Conservation (phyloP, 192 early-diverging fungal species). For the Borealophlyctis nickersoniae region DNA sequence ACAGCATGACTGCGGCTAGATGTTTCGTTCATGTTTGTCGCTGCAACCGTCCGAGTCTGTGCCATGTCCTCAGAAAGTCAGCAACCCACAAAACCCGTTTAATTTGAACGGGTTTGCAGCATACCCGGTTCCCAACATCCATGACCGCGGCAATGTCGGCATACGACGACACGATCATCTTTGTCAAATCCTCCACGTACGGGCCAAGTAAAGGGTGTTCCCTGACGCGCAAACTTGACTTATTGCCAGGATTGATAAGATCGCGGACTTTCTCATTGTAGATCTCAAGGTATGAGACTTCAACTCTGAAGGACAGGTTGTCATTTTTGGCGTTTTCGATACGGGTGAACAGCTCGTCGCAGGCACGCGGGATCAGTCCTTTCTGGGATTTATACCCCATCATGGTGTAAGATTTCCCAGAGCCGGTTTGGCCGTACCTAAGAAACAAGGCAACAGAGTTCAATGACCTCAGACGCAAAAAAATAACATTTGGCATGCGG, state of each 20-base stretch:
- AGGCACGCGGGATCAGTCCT: conserved; percentile 86
- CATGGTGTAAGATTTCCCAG: conserved; percentile 70
- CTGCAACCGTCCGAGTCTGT: conserved; percentile 84
- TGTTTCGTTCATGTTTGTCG: conserved; percentile 93
- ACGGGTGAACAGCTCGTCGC: conserved; percentile 71
- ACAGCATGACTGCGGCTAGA: conserved; percentile 66
- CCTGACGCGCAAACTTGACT: conserved; percentile 69
- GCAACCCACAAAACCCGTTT: background rate
- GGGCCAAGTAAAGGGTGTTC: conserved; percentile 54
- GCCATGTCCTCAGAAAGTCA: conserved; percentile 49
- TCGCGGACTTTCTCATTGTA: conserved; percentile 97
- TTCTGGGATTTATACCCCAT: conserved; percentile 42
- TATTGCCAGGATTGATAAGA: conserved; percentile 52
- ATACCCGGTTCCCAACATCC: conserved; percentile 75
- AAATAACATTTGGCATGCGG: background rate
- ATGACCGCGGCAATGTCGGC: conserved; percentile 81
- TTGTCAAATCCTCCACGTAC: conserved; percentile 90
- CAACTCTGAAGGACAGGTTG: conserved; percentile 37
- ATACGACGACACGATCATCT: conserved; percentile 78
- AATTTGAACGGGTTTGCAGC: conserved; percentile 39
- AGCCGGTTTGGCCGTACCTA: conserved; percentile 71
- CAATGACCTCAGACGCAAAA: background rate
- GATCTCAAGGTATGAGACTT: conserved; percentile 88
- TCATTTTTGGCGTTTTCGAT: conserved; percentile 40
- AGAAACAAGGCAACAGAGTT: background rate